Conservation (phyloP, 2,329 filamentous ascomycete species). For the Fusarium redolens region DNA sequence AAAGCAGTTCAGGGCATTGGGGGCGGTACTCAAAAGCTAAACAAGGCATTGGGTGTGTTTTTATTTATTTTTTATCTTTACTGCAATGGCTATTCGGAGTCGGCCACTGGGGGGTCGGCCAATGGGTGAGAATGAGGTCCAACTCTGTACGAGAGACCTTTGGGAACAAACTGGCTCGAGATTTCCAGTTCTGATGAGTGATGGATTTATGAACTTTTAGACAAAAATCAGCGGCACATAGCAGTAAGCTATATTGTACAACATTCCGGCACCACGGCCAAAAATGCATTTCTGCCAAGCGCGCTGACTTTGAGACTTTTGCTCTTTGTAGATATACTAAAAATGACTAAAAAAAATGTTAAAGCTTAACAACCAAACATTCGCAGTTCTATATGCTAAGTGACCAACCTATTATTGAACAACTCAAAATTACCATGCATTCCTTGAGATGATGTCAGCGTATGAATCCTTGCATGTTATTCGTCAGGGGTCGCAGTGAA, state of each 20-base stretch:
- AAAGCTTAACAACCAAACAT: neutral
- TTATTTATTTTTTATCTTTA: neutral
- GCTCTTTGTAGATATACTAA: slow-evolving; percentile 7
- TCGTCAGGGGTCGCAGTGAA: neutral
- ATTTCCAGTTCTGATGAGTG: slow-evolving; percentile 35
- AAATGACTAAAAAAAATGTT: slow-evolving; percentile 8
- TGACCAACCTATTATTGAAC: neutral
- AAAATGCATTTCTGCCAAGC: slow-evolving; percentile 21
- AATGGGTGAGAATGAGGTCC: neutral
- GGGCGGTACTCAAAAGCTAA: slow-evolving; percentile 32
- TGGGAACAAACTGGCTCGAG: slow-evolving; percentile 24
- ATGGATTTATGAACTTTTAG: slow-evolving; percentile 41
- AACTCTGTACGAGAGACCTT: neutral
- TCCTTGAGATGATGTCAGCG: neutral
- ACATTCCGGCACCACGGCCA: slow-evolving; percentile 17
- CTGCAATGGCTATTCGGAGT: neutral
- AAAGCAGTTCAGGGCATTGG: slow-evolving; percentile 32
- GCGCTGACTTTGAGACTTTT: slow-evolving; percentile 16
- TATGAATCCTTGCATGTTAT: neutral
- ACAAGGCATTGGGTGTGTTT: slow-evolving; percentile 32
- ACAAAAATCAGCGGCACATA: slow-evolving; percentile 34
- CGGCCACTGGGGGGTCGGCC: neutral
- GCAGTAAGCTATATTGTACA: slow-evolving; percentile 35
- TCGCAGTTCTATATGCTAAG: neutral
- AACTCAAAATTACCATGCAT: neutral